Conservation (phyloP, 2,329 filamentous ascomycete species). For the Diaporthe vexans region DNA sequence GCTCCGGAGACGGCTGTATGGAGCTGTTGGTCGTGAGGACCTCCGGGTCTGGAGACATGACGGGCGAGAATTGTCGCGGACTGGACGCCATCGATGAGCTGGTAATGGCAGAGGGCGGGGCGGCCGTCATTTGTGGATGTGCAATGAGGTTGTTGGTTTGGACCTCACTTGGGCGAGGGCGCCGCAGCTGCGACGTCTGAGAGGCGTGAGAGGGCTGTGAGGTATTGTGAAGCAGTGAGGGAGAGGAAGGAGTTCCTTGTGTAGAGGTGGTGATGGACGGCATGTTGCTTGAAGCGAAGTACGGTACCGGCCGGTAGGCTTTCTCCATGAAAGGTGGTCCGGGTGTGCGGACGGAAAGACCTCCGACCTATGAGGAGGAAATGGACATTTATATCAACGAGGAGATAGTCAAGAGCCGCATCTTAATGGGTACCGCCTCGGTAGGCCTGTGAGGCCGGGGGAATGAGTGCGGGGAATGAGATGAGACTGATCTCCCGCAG, state of each 20-base stretch:
- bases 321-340: constrained; percentile 41
- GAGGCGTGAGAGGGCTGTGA: constrained; percentile 59
- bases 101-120: constrained; percentile 68
- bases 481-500: constrained; percentile 43
- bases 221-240: constrained; percentile 51
- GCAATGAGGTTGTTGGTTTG: constrained; percentile 59
- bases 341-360: constrained; percentile 41
- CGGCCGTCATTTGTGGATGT: constrained; percentile 54
- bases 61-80: constrained; percentile 68
- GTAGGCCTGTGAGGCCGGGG: constrained; percentile 39
- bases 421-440: constrained; percentile 45
- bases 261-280: constrained; percentile 46
- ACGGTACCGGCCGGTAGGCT: constrained; percentile 37
- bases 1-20: constrained; percentile 77
- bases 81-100: constrained; percentile 69
- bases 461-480: constrained; percentile 47
- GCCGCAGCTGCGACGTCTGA: constrained; percentile 55
- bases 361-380: constrained; percentile 39
- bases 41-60: constrained; percentile 67
- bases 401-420: constrained; percentile 47
- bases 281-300: constrained; percentile 48
- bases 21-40: constrained; percentile 72
- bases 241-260: constrained; percentile 50
- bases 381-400: constrained; percentile 41
- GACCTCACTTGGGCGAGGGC: constrained; percentile 61